Percentiles rank a stretch among this genome's conserved stretches.
Conservation (phyloP, 257 asterid species). For the Ilex aquifolium region DNA sequence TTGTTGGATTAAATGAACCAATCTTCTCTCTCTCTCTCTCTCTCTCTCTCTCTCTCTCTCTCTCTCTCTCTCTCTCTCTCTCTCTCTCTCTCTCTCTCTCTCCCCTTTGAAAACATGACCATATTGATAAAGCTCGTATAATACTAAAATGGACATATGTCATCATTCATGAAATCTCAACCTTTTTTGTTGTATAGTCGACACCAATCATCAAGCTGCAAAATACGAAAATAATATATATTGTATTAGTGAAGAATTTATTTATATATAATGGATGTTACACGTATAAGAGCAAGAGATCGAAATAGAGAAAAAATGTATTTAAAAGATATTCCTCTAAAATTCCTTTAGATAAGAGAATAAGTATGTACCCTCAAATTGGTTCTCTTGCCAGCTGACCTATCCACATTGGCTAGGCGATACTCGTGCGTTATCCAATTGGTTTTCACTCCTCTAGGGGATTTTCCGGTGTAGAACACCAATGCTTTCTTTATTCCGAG, state of each 20-base stretch:
- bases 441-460: slow-evolving; percentile 58
- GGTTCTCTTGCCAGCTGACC: slow-evolving; percentile 49
- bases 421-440: slow-evolving; percentile 82
- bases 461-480: slow-evolving; percentile 65
- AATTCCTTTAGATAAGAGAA: neutral
- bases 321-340: neutral
- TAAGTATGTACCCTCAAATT: slow-evolving; percentile 40
- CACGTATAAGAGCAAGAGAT: neutral
- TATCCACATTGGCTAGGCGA: slow-evolving; percentile 60
- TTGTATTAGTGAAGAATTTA: too few species aligned
- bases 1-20: too few species aligned
- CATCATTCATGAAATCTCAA: too few species aligned
- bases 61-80: too few species aligned
- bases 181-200: slow-evolving; percentile 70
- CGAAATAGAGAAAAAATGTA: too few species aligned
- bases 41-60: too few species aligned
- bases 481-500: slow-evolving; percentile 63
- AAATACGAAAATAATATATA: neutral
- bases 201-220: slow-evolving; percentile 79
- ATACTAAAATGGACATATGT: too few species aligned
- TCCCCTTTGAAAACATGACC: too few species aligned
- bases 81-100: too few species aligned
- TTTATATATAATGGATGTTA: too few species aligned
- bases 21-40: too few species aligned
- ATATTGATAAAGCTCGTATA: too few species aligned